Conservation (phyloP, 2,329 filamentous ascomycete genomes). For the Ceratocystis lukuohia region DNA sequence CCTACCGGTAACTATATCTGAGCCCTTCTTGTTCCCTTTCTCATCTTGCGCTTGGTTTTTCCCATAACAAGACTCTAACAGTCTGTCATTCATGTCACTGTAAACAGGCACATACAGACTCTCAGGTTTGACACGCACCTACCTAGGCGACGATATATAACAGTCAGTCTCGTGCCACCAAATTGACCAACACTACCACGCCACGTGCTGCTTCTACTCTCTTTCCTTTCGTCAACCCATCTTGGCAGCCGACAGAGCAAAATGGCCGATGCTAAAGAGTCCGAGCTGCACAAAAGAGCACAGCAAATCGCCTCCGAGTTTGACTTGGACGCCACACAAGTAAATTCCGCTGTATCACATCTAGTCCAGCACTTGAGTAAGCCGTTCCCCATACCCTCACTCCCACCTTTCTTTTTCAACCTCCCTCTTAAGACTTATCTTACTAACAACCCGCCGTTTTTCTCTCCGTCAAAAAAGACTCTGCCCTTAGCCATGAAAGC, state of each 20-base stretch:
- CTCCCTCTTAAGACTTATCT: no score
- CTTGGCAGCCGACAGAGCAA: neutral
- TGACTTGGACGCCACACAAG: neutral
- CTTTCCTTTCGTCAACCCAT: neutral
- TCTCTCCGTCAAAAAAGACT: conserved; percentile 7
- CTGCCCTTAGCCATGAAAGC: conserved; percentile 42
- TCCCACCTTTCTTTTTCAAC: neutral
- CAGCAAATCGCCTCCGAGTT: conserved; percentile 9
- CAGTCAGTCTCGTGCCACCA: no score
- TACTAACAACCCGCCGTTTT: neutral
- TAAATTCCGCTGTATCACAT: conserved; percentile 6
- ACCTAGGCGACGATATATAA: no score
- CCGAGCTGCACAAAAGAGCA: neutral
- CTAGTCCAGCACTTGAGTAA: conserved; percentile 13
- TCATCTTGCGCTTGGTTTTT: no score
- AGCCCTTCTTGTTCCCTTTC: no score
- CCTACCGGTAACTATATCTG: no score
- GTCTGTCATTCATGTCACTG: no score
- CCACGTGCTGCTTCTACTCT: neutral
- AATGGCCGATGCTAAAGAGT: neutral
- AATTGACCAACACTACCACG: neutral
- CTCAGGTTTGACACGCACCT: no score
- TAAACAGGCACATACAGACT: no score
- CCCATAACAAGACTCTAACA: no score
- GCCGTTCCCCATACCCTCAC: neutral